A percentile compares a stretch with the other conserved stretches of the same genome.
Evolutionary conservation across 805 yeast species (phyloP).

Genomic region (Saccharomycopsis fibuligera): DNA sequence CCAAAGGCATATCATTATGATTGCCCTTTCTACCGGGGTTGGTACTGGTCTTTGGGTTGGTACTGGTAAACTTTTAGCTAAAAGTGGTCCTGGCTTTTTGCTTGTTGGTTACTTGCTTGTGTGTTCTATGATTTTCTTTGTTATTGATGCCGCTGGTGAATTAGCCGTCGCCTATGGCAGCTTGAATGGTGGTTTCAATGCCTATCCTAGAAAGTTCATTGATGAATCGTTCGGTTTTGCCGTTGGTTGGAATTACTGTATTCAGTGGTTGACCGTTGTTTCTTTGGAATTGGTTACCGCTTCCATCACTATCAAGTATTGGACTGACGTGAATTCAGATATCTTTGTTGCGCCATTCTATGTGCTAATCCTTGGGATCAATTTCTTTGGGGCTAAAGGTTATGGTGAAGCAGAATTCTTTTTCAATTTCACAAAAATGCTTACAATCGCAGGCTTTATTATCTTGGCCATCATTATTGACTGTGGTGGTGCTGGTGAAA

Average conservation of each 20-base stretch:
- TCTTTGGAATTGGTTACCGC: constrained; percentile 64
- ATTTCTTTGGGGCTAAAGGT: constrained; percentile 48
- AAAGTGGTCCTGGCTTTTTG: constrained; percentile 43
- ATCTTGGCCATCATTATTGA: constrained; percentile 42
- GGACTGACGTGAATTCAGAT: constrained; percentile 53
- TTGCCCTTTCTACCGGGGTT: constrained; percentile 79
- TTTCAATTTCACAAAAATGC: constrained; percentile 58
- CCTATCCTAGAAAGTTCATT: constrained; percentile 47
- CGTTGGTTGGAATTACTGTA: constrained; percentile 54
- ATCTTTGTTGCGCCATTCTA: constrained; percentile 51
- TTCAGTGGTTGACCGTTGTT: constrained; percentile 57
- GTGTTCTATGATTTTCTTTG: constrained; percentile 51
- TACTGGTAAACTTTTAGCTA: constrained; percentile 40
- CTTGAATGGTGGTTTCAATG: constrained; percentile 58
- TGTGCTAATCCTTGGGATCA: constrained; percentile 38
- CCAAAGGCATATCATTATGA: constrained; percentile 56
- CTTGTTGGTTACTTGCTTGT: constrained; percentile 53
- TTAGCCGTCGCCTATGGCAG: constrained; percentile 54
- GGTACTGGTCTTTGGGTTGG: constrained; percentile 71
- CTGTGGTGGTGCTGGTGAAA: constrained; percentile 36
- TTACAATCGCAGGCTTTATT: constrained; percentile 54
- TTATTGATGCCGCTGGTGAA: constrained; percentile 62
- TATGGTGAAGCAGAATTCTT: constrained; percentile 61
- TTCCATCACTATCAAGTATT: constrained; percentile 51
- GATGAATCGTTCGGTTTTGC: constrained; percentile 57